A percentile compares a stretch with the other conserved stretches of the same genome.
phyloP scores from a whole-genome alignment of 2,329 filamentous ascomycete species.

The Ceratocystis lukuohia region DNA sequence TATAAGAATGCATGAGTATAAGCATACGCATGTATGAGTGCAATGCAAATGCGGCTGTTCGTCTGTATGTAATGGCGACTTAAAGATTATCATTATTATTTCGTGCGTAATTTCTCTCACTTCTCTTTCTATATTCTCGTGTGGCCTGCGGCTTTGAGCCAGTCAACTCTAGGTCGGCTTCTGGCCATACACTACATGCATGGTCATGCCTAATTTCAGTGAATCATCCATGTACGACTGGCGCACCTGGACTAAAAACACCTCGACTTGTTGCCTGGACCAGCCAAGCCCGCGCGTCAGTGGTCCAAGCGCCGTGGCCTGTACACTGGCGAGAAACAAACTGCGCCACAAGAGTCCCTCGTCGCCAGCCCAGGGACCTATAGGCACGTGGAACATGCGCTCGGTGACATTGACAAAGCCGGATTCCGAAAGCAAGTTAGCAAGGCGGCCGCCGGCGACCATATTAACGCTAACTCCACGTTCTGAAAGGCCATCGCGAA shows the following conservation, averaged over 20 bases:
- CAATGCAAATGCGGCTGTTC: background rate
- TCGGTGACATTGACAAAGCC: slow-evolving; percentile 41
- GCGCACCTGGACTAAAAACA: slow-evolving; percentile 36
- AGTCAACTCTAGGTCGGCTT: slow-evolving; percentile 28
- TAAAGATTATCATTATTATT: background rate
- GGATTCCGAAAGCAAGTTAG: slow-evolving; percentile 35
- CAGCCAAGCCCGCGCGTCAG: slow-evolving; percentile 37
- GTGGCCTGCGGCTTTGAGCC: background rate
- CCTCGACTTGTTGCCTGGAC: slow-evolving; percentile 35
- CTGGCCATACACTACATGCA: slow-evolving; percentile 42
- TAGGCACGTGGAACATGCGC: slow-evolving; percentile 37
- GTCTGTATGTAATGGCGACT: background rate
- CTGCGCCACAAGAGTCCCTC: slow-evolving; percentile 40
- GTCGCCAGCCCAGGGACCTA: slow-evolving; percentile 42
- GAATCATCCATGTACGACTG: slow-evolving; percentile 35
- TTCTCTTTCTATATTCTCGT: background rate
- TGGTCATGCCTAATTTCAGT: slow-evolving; percentile 40
- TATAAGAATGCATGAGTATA: background rate
- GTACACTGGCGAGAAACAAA: slow-evolving; percentile 36
- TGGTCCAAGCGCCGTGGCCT: slow-evolving; percentile 40
- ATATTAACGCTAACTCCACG: slow-evolving; percentile 37
- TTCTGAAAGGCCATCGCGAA: slow-evolving; percentile 32
- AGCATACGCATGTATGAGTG: background rate
- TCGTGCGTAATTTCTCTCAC: background rate
- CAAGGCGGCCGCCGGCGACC: slow-evolving; percentile 31